Evolutionary conservation across 345 rosid species (phyloP), one percentile per base, ranked within the genome.

Genomic region (Euphorbia pulcherrima): DNA sequence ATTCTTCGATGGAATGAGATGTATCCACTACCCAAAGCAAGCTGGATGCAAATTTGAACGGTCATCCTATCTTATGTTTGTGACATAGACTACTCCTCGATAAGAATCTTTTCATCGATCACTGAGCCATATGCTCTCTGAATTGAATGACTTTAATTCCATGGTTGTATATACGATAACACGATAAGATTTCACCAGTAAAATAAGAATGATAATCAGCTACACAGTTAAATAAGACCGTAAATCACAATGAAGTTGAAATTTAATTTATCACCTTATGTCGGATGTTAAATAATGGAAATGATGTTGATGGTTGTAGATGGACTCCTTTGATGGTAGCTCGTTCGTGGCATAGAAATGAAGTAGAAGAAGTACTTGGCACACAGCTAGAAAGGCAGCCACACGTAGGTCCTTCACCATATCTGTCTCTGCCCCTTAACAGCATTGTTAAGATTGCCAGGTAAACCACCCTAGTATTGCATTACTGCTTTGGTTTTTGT

Each of bases 321-420:
- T 94, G 97, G 96, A 91, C 88, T 18, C 93, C 96, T 2, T 77
- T 88, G 75, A 88, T 88, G 96, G 97, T 94, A 64, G 96, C 99
- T 71, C 84, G 83, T 30, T 94, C 99, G 16, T 91, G 99, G 99
- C 87, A 83, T 78, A 81, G 92, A 68, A 83, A 78, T 75, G 83
- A 86, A 80, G 90, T 94, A 0, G 96, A 91, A 83, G 92, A 89
- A 69, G 82, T 86, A 69, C 84, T 94, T 30, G 72, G 68, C 70
- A 76, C 76, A 58, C 81, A 73, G 66, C 77, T 81, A 72, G 90
- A 80, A 70, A 47, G 60, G 56, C 87, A 58, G 60, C 68, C 64
- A 6, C 79, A 55, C 62, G 66, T 73, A 40, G 68, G 77, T 69
- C 89, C 95, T 35, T 91, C 97, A 56, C 86, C 93, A 37, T 87